Conservation (phyloP, 805 yeast genomes). For the Kockiozyma suomiensis region DNA sequence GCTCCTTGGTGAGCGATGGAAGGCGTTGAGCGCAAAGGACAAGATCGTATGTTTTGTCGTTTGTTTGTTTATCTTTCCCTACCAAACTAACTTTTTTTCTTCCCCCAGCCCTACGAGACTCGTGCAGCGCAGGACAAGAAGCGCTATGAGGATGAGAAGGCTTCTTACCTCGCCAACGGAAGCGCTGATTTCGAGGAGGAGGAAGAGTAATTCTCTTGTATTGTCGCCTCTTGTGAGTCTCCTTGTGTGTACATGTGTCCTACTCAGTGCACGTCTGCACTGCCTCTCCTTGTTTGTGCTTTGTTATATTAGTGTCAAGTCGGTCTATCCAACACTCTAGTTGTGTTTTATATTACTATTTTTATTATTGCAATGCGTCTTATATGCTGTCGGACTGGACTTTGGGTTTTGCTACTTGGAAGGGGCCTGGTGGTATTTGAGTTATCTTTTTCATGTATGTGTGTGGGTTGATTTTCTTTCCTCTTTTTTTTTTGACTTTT, state of each 20-base stretch:
- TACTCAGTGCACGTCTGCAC: neutral
- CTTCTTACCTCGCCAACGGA: slow-evolving; percentile 64
- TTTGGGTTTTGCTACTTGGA: slow-evolving; percentile 5
- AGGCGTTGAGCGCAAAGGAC: slow-evolving; percentile 78
- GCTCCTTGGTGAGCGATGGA: slow-evolving; percentile 95
- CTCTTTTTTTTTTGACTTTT: slow-evolving; percentile 8
- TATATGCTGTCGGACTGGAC: slow-evolving; percentile 12
- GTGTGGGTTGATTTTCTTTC: slow-evolving; percentile 2
- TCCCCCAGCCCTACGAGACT: slow-evolving; percentile 73
- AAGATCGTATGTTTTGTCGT: slow-evolving; percentile 47
- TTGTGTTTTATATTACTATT: slow-evolving; percentile 18
- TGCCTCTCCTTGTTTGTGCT: neutral
- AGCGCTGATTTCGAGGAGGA: slow-evolving; percentile 42
- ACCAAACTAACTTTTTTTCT: neutral
- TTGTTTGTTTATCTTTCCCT: neutral
- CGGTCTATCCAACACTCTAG: neutral
- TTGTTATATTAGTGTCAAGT: slow-evolving; percentile 10
- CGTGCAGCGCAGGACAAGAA: slow-evolving; percentile 96
- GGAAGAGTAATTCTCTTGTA: slow-evolving; percentile 33
- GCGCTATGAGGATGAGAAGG: slow-evolving; percentile 96
- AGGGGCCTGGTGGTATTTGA: slow-evolving; percentile 7
- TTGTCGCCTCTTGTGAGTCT: neutral
- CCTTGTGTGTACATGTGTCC: neutral
- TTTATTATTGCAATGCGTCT: slow-evolving; percentile 20
- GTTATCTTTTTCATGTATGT: slow-evolving; percentile 19